These are phyloP conservation scores for Phlyctochytrium bullatum DNA, from an alignment of 192 early-diverging fungal species.

Conservation along the genomic window DNA sequence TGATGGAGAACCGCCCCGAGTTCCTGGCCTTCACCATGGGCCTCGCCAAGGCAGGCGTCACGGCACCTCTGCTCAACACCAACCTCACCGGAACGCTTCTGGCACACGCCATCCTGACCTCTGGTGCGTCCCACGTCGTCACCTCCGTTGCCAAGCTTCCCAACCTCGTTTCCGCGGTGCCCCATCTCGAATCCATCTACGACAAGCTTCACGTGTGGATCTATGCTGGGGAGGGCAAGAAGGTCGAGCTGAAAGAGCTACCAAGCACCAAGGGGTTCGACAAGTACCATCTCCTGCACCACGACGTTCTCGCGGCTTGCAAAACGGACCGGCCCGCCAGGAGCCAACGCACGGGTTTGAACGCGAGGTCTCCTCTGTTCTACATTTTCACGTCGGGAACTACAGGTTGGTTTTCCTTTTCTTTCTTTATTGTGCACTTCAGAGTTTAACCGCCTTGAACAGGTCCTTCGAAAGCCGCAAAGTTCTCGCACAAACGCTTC, in stretches of 20 bases:
- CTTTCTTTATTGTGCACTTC: too few species aligned
- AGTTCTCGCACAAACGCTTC: conserved; percentile 21
- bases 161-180: not conserved
- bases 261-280: not conserved
- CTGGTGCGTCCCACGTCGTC: not conserved
- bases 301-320: not conserved
- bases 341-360: not conserved
- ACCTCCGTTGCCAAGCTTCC: not conserved
- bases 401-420: conserved; percentile 1
- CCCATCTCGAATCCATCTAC: not conserved
- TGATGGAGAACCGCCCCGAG: not conserved
- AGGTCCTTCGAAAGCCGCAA: conserved; percentile 26
- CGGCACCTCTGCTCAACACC: conserved; percentile 11
- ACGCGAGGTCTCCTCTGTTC: not conserved
- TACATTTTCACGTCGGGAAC: conserved; percentile 28
- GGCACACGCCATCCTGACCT: conserved; percentile 4
- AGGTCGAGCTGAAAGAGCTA: not conserved
- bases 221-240: not conserved
- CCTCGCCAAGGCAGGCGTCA: not conserved
- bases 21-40: not conserved
- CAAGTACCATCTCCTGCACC: not conserved
- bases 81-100: conserved; percentile 4
- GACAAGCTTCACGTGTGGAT: not conserved
- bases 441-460: too few species aligned
- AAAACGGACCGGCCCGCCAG: not conserved